A percentile compares a stretch with the other conserved stretches of the same genome.
These are phyloP conservation scores for Lasiodiplodia theobromae DNA, from an alignment of 2,329 filamentous ascomycete genomes.

Conservation along the genomic window DNA sequence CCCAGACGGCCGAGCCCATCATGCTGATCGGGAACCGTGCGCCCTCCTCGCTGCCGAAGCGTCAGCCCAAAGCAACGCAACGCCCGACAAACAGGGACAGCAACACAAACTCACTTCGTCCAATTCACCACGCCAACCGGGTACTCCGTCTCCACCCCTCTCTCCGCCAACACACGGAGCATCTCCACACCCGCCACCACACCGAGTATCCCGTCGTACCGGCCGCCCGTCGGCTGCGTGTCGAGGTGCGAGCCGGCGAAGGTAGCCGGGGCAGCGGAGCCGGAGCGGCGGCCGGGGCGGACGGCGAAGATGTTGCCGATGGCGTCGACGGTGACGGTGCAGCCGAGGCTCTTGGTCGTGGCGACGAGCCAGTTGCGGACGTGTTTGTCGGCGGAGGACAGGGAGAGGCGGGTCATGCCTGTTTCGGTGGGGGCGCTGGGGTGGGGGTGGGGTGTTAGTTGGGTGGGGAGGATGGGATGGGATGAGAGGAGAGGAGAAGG, in stretches of 20 bases:
- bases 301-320: conserved; percentile 86
- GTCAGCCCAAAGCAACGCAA: too few relatives aligned
- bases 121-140: conserved; percentile 79
- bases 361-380: conserved; percentile 78
- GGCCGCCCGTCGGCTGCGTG: conserved; percentile 65
- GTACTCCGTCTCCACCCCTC: conserved; percentile 56
- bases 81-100: too few relatives aligned
- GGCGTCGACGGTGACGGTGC: conserved; percentile 70
- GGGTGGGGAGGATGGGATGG: conserved; percentile 48
- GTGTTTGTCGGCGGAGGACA: conserved; percentile 75
- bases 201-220: conserved; percentile 81
- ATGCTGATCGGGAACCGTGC: conserved; percentile 80
- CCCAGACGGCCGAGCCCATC: conserved; percentile 78
- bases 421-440: conserved; percentile 49
- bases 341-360: conserved; percentile 69
- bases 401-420: conserved; percentile 77
- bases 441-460: conserved; percentile 43
- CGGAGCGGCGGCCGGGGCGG: conserved; percentile 64
- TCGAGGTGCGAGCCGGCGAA: conserved; percentile 73
- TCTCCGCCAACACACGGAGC: conserved; percentile 60
- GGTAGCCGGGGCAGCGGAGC: conserved; percentile 60
- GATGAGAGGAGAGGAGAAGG: too few relatives aligned
- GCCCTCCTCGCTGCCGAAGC: conserved; percentile 70
- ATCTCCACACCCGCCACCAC: conserved; percentile 77
- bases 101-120: conserved; percentile 57